A percentile compares a stretch with the other conserved stretches of the same genome.
These are phyloP conservation scores for Madurella fahalii DNA, from an alignment of 2,329 filamentous ascomycete genomes.

Conservation along the genomic window DNA sequence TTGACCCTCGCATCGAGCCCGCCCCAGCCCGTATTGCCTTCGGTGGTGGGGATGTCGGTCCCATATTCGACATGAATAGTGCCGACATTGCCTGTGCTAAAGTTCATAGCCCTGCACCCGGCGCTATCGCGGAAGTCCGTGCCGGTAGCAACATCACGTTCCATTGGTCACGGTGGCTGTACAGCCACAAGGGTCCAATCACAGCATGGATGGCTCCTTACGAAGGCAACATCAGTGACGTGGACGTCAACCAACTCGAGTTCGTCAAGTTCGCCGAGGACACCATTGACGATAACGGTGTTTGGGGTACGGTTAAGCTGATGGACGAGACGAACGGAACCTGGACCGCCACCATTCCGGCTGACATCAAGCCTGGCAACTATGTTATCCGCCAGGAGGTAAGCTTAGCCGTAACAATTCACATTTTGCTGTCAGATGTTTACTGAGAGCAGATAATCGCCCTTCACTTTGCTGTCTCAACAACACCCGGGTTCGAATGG, in stretches of 20 bases:
- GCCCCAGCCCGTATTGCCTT: slow-evolving; percentile 11
- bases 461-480: slow-evolving; percentile 11
- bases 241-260: slow-evolving; percentile 16
- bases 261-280: slow-evolving; percentile 19
- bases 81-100: slow-evolving; percentile 12
- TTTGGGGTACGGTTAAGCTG: slow-evolving; percentile 11
- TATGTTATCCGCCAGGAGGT: slow-evolving; percentile 18
- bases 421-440: too few species aligned
- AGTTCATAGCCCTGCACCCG: slow-evolving; percentile 7
- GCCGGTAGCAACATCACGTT: slow-evolving; percentile 18
- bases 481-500: slow-evolving; percentile 6
- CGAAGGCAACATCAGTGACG: slow-evolving; percentile 1
- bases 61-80: slow-evolving; percentile 6
- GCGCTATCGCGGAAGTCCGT: slow-evolving; percentile 14
- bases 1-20: slow-evolving; percentile 10
- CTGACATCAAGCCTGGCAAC: slow-evolving; percentile 16
- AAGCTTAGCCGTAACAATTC: too few species aligned
- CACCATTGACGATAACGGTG: slow-evolving; percentile 6
- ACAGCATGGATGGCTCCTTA: slow-evolving; percentile 18
- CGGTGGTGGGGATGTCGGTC: slow-evolving; percentile 12
- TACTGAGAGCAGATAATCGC: slow-evolving; percentile 19
- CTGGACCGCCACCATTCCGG: slow-evolving; percentile 16
- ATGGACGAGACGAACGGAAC: slow-evolving; percentile 13
- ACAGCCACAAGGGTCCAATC: slow-evolving; percentile 18
- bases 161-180: slow-evolving; percentile 17